Evolutionary conservation across 2,329 filamentous ascomycete genomes (phyloP), one percentile per base, ranked within the genome.

Genomic region (Penicillium sp.): DNA sequence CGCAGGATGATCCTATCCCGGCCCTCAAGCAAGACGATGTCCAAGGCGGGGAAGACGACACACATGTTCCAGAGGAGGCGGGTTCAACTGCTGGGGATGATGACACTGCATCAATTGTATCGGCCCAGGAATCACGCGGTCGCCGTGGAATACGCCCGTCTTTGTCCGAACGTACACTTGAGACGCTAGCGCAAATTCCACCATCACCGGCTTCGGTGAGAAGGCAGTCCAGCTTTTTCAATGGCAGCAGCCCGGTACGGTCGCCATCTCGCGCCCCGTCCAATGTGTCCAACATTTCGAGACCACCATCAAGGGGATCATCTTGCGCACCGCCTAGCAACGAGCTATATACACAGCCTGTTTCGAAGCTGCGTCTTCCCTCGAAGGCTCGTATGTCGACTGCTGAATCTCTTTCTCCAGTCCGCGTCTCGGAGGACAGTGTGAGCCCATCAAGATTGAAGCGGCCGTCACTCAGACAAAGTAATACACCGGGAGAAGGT

Each of bases 81-180:
- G 60, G 53, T 45, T 47, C 55, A 9, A 46, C 23, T 16, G 45
- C 23, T 7, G 57, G 51, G 6, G 57, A 57, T 29, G 59, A 65
- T 29, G 62, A 66, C 13, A 47, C 39, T 38, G 59, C 16, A 21
- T 34, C 49, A 7, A 27, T 50, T 8, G 46, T 9, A 34, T 34
- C 51, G 11, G 31, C 51, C 10, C 56, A 60, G 13, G 63, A 67
- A 50, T 25, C 44, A 27, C 64, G 70, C 38, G 70, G 66, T 36
- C 67, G 67, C 19, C 57, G 57, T 41, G 57, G 55, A 33, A 54
- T 58, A 29, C 68, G 68, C 5, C 68, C 73, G 16, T 76, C 74
- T 6, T 60, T 97, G 4, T 86, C 89, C 0, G 92, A 97, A 66
- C 82, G 93, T 57, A 95, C 92, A 0, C 87, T 96, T 41, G 91